phyloP scores from a whole-genome alignment of 2,329 filamentous ascomycete genomes.

The Neonectria punicea region DNA sequence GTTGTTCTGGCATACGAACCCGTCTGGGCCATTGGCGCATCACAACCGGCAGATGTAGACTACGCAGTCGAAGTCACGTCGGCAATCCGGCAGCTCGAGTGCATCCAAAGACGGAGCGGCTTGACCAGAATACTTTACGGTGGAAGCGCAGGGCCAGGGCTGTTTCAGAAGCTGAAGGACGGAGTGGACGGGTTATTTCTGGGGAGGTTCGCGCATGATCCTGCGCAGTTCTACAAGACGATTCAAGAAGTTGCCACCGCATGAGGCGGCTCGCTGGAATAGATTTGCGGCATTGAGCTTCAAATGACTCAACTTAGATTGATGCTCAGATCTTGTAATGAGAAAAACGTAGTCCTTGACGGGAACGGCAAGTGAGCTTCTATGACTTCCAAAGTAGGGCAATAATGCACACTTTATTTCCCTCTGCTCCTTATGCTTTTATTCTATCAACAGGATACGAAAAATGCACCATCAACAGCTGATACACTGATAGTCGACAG shows the following conservation, averaged over 20 bases:
- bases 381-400: background rate
- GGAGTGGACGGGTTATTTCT: conserved; percentile 84
- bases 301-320: background rate
- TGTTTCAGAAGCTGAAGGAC: conserved; percentile 74
- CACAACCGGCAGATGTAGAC: conserved; percentile 74
- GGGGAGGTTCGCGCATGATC: conserved; percentile 83
- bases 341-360: background rate
- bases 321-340: background rate
- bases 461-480: background rate
- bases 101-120: conserved; percentile 62
- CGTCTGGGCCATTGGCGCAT: conserved; percentile 87
- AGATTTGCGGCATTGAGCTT: background rate
- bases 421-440: too few species aligned
- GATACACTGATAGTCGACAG: background rate
- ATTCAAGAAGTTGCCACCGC: conserved; percentile 74
- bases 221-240: conserved; percentile 76
- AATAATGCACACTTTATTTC: too few species aligned
- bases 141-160: conserved; percentile 82
- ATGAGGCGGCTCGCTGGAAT: conserved; percentile 24
- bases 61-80: conserved; percentile 78
- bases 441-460: background rate
- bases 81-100: conserved; percentile 66
- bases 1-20: conserved; percentile 87
- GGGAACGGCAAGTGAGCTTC: background rate
- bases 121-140: conserved; percentile 80